Base-by-base conservation (phyloP, 108 stramenopile genomes). In the Aurantiochytrium sp. region DNA sequence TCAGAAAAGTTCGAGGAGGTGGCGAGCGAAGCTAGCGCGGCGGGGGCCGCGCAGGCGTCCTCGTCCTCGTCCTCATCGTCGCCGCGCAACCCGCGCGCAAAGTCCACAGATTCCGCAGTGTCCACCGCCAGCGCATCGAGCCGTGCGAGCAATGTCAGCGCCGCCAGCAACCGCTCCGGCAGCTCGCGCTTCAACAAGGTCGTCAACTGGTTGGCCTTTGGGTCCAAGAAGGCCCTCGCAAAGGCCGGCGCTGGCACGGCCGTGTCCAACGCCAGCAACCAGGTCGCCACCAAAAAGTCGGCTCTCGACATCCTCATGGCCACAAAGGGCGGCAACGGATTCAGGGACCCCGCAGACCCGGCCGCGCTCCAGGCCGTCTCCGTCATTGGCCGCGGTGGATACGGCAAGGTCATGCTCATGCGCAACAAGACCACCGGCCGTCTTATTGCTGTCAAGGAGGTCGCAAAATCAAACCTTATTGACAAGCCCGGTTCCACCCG, bases 391-490 rank as follows among this genome's bases (percentile, higher is more conserved):
- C 76, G 76, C n/a, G 76, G 76, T 23, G 76, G 76, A 6, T 83
- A 83, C 28, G 76, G 76, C 51, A 83, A 83, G 89, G 97, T 97
- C 47, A 96, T 96, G 73, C 94, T 97, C 5, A 96, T 97, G 19
- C 92, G 93, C 72, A 95, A 97, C 90, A 94, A 91, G 45, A 91
- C 92, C 72, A 96, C 96, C 10, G 90, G 93, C 35, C 89, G 93
- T 88, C 96, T 97, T 93, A 97, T 96, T 92, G 97, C 97, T 19
- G 92, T 98, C 88, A 98, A 98, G 91, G 97, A 97, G 25, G 91
- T 98, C 44, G 92, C 95, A 60, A 99, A 99, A 90, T 97, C 97
- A 89, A 98, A 99, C 88, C 96, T 99, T 60, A 96, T 99, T 90
- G 97, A 96, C 89, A 92, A 83, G 28, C 76, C 76, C n/a, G 76